Evolutionary conservation across 176 grass and related monocot species (phyloP), one percentile per base, ranked within the genome.

Genomic region (Otatea glauca): DNA sequence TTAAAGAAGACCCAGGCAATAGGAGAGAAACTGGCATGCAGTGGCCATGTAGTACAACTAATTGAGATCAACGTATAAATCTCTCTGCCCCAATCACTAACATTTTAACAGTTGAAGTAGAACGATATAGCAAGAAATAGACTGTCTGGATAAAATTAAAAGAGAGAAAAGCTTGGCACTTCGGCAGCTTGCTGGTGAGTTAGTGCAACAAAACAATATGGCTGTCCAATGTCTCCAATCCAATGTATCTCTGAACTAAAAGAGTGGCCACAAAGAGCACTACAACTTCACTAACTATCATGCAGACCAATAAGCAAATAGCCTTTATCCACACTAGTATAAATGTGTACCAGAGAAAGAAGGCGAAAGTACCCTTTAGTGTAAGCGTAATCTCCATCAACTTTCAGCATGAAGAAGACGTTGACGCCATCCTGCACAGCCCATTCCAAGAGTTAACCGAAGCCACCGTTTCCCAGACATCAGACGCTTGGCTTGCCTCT

Each of bases 361-460:
- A 50, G 79, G 41, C 58, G 68, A 85, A 75, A 90, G 71, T 92
- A 99, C 96, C 96, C 89, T 91, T 95, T 92, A 44, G 70, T 65
- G 81, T 99, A 99, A 35, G 89, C 81, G 74, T 92, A 99, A 48
- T 88, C 88, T 54, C 96, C 96, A 88, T 99, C 86, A 87, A 96
- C 77, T 90, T 96, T 91, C 35, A 99, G 89, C 87, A 93, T 78
- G 74, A 99, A 99, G 80, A 93, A 96, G 85, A 99, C 78, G 68
- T 91, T 94, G 83, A 79, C 74, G 50, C 96, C 96, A 72, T 99
- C 96, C 96, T 99, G 83, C 72, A 92, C 73, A 87, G 53, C 7
- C 55, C 71, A 89, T 58, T 85, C 14, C 27, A 86, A 84, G 85
- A 88, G 72, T 89, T 49, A 97, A 79, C 62, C 24, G 78, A 56